A percentile compares a stretch with the other conserved stretches of the same genome.
Conservation (phyloP, 371 early-diverging fungal genomes). For the Umbelopsis sp. region DNA sequence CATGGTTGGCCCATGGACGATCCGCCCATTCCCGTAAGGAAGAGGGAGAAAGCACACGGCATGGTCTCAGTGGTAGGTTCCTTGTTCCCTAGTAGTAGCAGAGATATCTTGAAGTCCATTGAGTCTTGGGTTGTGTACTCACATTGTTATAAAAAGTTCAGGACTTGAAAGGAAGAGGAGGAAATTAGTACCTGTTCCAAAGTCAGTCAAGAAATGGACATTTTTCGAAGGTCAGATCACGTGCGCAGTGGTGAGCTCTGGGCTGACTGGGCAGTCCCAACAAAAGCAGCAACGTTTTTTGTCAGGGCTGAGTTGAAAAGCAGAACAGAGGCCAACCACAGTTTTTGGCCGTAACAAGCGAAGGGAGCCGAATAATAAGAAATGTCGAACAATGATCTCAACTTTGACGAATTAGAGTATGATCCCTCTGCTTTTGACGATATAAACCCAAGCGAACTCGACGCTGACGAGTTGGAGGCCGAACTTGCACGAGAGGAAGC, state of each 20-base stretch:
- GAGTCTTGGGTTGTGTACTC: background rate
- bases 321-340: too few relatives aligned
- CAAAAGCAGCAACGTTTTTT: too few relatives aligned
- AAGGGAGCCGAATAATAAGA: background rate
- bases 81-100: too few relatives aligned
- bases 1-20: background rate
- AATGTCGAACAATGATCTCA: conserved; percentile 8
- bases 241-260: background rate
- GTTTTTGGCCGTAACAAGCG: background rate
- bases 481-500: conserved; percentile 12
- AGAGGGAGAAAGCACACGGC: background rate
- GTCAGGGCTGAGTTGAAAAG: too few relatives aligned
- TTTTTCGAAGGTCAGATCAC: background rate
- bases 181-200: background rate
- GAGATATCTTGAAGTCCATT: background rate
- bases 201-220: background rate
- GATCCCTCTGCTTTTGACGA: conserved; percentile 13
- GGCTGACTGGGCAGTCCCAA: too few relatives aligned
- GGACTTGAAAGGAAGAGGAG: conserved; percentile 14
- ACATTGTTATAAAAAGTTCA: conserved; percentile 14
- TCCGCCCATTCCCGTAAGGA: background rate
- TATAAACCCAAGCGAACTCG: conserved; percentile 7
- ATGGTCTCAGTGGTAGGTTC: background rate
- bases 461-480: background rate
- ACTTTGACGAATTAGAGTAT: conserved; percentile 12